phyloP scores from a whole-genome alignment of 192 early-diverging fungal genomes.

The Coemansia sp. region DNA sequence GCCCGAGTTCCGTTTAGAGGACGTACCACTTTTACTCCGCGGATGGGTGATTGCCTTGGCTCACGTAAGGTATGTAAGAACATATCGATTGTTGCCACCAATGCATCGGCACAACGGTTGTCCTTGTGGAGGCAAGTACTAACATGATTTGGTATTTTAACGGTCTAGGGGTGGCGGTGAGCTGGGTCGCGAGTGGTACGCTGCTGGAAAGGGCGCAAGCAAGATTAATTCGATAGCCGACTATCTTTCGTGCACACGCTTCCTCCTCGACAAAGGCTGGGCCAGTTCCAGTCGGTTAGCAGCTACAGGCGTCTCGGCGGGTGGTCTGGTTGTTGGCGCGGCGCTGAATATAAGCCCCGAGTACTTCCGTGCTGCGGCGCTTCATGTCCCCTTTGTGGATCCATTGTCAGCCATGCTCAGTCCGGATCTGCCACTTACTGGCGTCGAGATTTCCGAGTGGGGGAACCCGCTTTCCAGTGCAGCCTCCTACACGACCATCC shows the following conservation, averaged over 20 bases:
- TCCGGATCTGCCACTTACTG: conserved; percentile 67
- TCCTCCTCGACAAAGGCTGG: conserved; percentile 60
- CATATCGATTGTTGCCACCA: not conserved
- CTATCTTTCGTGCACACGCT: conserved; percentile 66
- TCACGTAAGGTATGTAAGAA: conserved; percentile 59
- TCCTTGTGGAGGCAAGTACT: not conserved
- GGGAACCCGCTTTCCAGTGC: conserved; percentile 61
- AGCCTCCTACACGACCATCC: conserved; percentile 58
- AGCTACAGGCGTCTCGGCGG: conserved; percentile 73
- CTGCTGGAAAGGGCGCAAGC: conserved; percentile 65
- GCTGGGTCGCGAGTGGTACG: conserved; percentile 76
- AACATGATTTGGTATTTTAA: not conserved
- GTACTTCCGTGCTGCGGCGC: conserved; percentile 70
- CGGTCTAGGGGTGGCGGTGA: conserved; percentile 70
- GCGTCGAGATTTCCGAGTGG: conserved; percentile 76
- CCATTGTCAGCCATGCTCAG: conserved; percentile 83
- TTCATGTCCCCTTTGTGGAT: conserved; percentile 84
- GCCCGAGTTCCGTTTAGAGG: conserved; percentile 72
- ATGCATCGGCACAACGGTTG: not conserved
- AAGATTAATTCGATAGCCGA: conserved; percentile 76
- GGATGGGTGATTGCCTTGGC: conserved; percentile 82
- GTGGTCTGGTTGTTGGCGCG: conserved; percentile 74
- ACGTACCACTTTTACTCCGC: conserved; percentile 73
- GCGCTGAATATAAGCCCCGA: conserved; percentile 64
- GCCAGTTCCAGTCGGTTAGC: conserved; percentile 59